Base-by-base conservation (phyloP, 441 rosid species). In the Adansonia grandidieri region DNA sequence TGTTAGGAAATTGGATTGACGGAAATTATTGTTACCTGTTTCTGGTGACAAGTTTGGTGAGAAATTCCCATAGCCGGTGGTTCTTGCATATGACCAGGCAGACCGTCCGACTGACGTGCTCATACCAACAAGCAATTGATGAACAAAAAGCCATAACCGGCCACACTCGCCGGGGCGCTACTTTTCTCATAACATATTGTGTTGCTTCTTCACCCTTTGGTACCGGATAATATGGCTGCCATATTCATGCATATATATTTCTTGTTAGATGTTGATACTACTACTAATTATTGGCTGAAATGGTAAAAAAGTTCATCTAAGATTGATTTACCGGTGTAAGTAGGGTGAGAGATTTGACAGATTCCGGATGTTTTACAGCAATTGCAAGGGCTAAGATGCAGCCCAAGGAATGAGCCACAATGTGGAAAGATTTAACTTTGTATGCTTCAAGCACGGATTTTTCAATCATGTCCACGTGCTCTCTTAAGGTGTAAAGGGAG, bases 401-500 rank as follows among this genome's bases (percentile, higher is more conserved):
- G 57, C 99, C 99, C 74, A 96, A 83, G 50, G 99, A 96, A 82
- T 96, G 99, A 73, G 99, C 99, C 63, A 96, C 99, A 51, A 96
- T 88, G 87, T 96, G 99, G 87, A 94, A 92, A 47, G 97, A 91
- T 85, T 86, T 88, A 20, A 96, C 97, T n/a, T 88, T 80, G 86
- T 92, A 81, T 3, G 90, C 87, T 60, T 86, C 86, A 10, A 94
- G 82, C 54, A 96, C 98, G 0, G 98, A 92, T 60, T 85, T 88
- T 75, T 96, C 99, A 47, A 96, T 96, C 98, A 91, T 96, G 54
- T 96, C 97, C 19, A 94, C 61, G 73, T 96, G 99, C 76, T 94
- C 99, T 81, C 84, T 87, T 4, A 94, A 79, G 0, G 99, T 96
- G 86, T 96, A 96, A 44, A 94, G 97, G 10, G 99, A 96, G 79